Evolutionary conservation across 1,284 basidiomycete species (phyloP).

Genomic region (Cystobasidiaceae sp.): DNA sequence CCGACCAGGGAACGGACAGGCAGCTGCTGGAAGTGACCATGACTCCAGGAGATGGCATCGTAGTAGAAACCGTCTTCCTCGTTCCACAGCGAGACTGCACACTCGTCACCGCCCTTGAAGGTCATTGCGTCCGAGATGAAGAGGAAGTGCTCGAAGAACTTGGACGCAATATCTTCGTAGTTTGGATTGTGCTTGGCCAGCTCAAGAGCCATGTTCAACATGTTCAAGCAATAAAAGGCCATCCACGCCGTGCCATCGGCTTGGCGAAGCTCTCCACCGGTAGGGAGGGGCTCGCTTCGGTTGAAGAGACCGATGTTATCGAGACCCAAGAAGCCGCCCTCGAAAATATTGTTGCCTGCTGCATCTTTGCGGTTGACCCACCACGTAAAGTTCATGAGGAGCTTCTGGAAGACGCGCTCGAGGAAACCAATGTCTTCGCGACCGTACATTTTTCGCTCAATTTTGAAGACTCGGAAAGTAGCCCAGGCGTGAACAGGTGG

Average conservation of each 20-base stretch:
- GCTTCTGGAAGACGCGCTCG: constrained; percentile 96
- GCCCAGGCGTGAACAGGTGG: constrained; percentile 58
- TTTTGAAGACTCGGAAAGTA: constrained; percentile 95
- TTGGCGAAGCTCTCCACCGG: constrained; percentile 79
- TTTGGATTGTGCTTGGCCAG: constrained; percentile 94
- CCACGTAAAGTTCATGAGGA: constrained; percentile 95
- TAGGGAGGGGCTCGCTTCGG: constrained; percentile 90
- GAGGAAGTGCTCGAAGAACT: constrained; percentile 72
- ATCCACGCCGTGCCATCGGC: constrained; percentile 99
- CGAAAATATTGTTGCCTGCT: constrained; percentile 91
- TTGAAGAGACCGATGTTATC: constrained; percentile 99
- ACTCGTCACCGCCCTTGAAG: constrained; percentile 57
- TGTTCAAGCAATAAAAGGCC: constrained; percentile 65
- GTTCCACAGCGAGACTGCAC: constrained; percentile 80
- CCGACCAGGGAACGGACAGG: constrained; percentile 90
- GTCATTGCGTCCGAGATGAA: constrained; percentile 99
- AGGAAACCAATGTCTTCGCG: constrained; percentile 86
- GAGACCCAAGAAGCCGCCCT: constrained; percentile 93
- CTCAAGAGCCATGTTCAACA: constrained; percentile 94
- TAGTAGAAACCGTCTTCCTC: constrained; percentile 97
- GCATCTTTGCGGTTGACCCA: constrained; percentile 99
- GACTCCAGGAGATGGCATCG: constrained; percentile 56
- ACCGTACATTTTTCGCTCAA: constrained; percentile 90
- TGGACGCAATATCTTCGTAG: constrained; percentile 99
- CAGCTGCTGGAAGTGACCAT: constrained; percentile 62